Conservation (phyloP, 805 yeast genomes). For the Candida hungchunana region DNA sequence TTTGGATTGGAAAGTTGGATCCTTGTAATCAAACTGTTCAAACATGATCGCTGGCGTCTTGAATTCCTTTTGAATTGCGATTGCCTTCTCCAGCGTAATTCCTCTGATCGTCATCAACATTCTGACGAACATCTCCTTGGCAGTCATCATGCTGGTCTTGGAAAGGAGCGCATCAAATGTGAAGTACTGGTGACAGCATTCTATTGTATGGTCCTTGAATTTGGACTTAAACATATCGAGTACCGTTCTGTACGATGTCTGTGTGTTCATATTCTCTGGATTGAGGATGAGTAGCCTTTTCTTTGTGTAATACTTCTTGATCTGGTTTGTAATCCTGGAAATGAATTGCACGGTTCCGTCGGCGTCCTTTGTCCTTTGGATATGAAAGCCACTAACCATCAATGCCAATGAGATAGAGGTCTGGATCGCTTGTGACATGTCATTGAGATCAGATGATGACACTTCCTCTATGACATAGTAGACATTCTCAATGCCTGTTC, state of each 20-base stretch:
- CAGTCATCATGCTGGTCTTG: conserved; percentile 65
- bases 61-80: conserved; percentile 63
- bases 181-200: conserved; percentile 43
- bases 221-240: conserved; percentile 40
- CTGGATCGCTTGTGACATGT: conserved; percentile 60
- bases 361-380: conserved; percentile 63
- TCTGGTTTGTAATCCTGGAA: conserved; percentile 41
- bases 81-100: conserved; percentile 79
- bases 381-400: conserved; percentile 59
- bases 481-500: conserved; percentile 62
- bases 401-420: conserved; percentile 73
- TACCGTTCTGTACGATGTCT: conserved; percentile 42
- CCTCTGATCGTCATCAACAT: conserved; percentile 82
- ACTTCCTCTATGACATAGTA: conserved; percentile 81
- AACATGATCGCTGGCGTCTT: conserved; percentile 67
- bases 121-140: conserved; percentile 67
- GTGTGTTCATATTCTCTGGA: conserved; percentile 47
- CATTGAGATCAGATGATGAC: conserved; percentile 38
- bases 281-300: conserved; percentile 44
- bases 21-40: conserved; percentile 35
- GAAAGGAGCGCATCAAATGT: conserved; percentile 65
- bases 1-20: conserved; percentile 21
- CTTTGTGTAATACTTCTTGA: conserved; percentile 36
- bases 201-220: conserved; percentile 33
- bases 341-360: conserved; percentile 71